These are phyloP conservation scores for Paraphoma sp. DNA, from an alignment of 2,329 filamentous ascomycete genomes.

Conservation along the genomic window DNA sequence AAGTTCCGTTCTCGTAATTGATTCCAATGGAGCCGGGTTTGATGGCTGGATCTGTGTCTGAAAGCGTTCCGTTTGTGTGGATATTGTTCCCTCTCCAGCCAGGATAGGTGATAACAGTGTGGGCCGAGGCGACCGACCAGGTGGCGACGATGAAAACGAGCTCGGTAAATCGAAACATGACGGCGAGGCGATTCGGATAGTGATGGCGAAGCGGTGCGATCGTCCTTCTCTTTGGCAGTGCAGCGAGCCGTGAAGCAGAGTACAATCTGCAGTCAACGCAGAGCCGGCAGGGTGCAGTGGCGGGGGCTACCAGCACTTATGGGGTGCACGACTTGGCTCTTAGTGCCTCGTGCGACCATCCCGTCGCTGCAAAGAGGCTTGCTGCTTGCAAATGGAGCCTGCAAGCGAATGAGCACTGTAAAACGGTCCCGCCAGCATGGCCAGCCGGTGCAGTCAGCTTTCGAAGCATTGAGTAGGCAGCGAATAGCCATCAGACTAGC, in stretches of 20 bases:
- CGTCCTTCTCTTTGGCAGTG: constrained; percentile 12
- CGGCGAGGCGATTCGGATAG: constrained; percentile 11
- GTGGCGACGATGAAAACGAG: constrained; percentile 40
- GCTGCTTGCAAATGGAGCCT: constrained; percentile 17
- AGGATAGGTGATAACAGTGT: constrained; percentile 85
- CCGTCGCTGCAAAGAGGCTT: constrained; percentile 11
- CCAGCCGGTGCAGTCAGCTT: constrained; percentile 39
- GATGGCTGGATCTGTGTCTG: constrained; percentile 45
- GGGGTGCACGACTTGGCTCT: constrained; percentile 18
- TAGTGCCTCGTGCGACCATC: constrained; percentile 28
- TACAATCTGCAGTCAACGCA: constrained; percentile 16
- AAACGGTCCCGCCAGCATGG: constrained; percentile 27
- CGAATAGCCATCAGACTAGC: constrained; percentile 31
- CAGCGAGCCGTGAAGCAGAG: constrained; percentile 9
- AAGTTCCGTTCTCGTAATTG: constrained; percentile 52
- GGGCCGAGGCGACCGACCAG: constrained; percentile 63
- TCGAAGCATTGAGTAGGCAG: constrained; percentile 26
- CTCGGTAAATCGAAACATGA: constrained; percentile 44
- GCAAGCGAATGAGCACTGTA: constrained; percentile 23
- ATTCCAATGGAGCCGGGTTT: constrained; percentile 54
- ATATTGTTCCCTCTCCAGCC: constrained; percentile 88
- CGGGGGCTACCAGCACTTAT: constrained; percentile 40
- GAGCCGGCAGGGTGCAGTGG: constrained; percentile 31
- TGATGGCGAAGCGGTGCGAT: constrained; percentile 3
- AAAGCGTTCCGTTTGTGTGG: constrained; percentile 70